Evolutionary conservation across 2,329 filamentous ascomycete species (phyloP), one percentile per base, ranked within the genome.

Genomic region (Trichoderma semiorbis): DNA sequence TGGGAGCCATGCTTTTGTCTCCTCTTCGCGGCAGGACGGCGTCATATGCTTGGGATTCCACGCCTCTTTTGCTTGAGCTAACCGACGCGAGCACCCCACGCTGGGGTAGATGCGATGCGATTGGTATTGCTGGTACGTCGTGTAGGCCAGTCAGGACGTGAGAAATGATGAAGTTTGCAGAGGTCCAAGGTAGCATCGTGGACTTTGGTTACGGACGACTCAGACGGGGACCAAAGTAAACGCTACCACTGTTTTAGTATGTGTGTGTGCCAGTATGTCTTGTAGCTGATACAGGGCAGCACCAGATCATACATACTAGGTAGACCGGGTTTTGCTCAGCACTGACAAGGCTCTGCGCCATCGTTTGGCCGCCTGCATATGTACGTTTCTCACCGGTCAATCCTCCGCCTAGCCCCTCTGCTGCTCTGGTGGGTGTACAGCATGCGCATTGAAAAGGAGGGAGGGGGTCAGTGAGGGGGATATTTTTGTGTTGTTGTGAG

Each of bases 361-460:
- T 60, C 57, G 57, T 34, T 21, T 53, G 28, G 28, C 47, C 64
- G 53, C 32, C 50, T 67, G 64, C 50, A 43, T 58, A 53, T 65
- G 50, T 67, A 57, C 50, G 64, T 57, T 39, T 43, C 64, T 67
- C 64, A 67, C 64, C 64, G 50, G 64, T 67, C 32, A 34, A 43
- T 43, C 28, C 64, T 34, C 34, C 64, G 47, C 7, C 30, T 50
- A 34, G n/a, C 47, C 64, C 50, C 12, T 57, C 32, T 11, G 34
- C 24, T 57, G 57, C 57, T n/a, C 3, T 39, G 64, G 50, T 58
- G 50, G 64, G 64, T 67, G 64, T 16, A 67, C 64, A 43, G 50
- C 64, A 36, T 58, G n/a, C 21, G 30, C 57, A 34, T 21, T 57
- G 24, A 18, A 21, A 32, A 8, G 50, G 24, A n/a, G 21, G 55